Evolutionary conservation across 805 yeast species (phyloP), one percentile per base, ranked within the genome.

Genomic region (Scheffersomyces stipitis): DNA sequence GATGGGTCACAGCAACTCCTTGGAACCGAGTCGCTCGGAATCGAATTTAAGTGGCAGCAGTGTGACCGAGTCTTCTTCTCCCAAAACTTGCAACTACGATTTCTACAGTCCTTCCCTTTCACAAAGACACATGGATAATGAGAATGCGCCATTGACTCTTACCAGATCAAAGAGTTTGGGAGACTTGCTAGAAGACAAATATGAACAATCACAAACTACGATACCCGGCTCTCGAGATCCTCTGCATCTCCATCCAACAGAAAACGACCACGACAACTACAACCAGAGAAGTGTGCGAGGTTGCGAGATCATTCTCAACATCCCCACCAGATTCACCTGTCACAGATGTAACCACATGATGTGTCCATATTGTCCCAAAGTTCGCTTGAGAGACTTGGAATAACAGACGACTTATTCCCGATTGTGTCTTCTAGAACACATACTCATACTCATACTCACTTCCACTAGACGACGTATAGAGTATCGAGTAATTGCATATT

Each of bases 301-400:
- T 7, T 7, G 24, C 10, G 10, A 20, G 7, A 20, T 20, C 24
- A 20, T 60, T 24, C 39, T 61, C 14, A 45, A 55, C 23, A 48
- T 54, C 0, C 69, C 71, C 1, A 58, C 62, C 5, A 41, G 71
- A 22, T 66, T 60, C 42, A 59, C 56, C 15, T 66, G 71, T 33
- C 64, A 57, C 34, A 49, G 71, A 3, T 66, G 71, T 38, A 44
- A 52, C 34, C 71, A 66, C 41, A 64, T 66, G 70, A 66, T 66
- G 71, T 66, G 71, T 33, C 71, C 71, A 1, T 64, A 66, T 42
- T 64, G 71, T 36, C 54, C 58, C 14, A 66, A 66, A 37, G 46
- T 64, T 17, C 52, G 71, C 22, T 44, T 57, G 27, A 54, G 52
- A 38, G 69, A 65, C 38, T 47, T 60, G 38, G 38, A 33, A 27